Conservation (phyloP, 352 stramenopile species). For the Blastocystis sp. region DNA sequence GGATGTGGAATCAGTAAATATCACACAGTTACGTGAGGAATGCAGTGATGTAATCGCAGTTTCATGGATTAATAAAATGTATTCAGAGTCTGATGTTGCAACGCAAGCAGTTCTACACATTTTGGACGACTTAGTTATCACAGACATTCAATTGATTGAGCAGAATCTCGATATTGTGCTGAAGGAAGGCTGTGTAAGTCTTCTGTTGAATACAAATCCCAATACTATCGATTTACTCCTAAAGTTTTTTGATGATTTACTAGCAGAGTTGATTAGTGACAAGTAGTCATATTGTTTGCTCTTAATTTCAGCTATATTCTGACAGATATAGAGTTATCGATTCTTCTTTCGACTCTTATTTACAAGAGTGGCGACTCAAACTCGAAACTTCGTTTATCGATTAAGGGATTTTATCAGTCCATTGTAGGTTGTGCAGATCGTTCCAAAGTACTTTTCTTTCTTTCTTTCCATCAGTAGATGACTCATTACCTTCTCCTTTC, state of each 20-base stretch:
- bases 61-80: background rate
- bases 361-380: background rate
- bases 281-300: background rate
- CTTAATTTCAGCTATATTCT: background rate
- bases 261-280: background rate
- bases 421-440: background rate
- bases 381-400: background rate
- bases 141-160: background rate
- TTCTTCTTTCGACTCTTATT: slow-evolving; percentile 1
- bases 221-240: background rate
- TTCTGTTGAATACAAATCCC: background rate
- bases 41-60: background rate
- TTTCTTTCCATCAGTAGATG: background rate
- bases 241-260: background rate
- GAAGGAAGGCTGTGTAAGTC: background rate
- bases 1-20: background rate
- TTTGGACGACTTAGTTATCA: background rate
- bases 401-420: slow-evolving; percentile 23
- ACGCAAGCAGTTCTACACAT: background rate
- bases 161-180: slow-evolving; percentile 1
- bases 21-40: background rate
- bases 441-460: background rate
- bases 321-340: background rate
- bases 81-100: background rate
- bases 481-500: background rate